Conservation (phyloP, 768 basidiomycete species). For the Hydnomerulius pinastri region DNA sequence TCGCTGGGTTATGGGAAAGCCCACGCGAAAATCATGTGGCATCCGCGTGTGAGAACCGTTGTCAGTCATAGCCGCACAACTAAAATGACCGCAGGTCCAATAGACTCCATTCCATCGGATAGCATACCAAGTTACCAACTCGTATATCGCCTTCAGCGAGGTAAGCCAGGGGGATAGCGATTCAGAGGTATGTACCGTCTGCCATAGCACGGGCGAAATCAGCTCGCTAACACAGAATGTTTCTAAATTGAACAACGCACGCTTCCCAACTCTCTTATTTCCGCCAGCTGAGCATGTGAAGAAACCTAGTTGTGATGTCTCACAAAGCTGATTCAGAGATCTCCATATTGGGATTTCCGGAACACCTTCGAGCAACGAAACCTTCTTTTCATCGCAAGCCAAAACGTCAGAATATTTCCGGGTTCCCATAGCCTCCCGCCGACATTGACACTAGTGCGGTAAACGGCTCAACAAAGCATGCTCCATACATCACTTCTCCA, state of each 20-base stretch:
- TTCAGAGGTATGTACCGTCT: no score
- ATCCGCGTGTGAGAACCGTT: slow-evolving; percentile 6
- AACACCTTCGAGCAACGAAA: slow-evolving; percentile 14
- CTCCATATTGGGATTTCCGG: not conserved
- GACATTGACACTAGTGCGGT: no score
- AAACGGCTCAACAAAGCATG: no score
- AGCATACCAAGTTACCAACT: not conserved
- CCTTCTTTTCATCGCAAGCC: slow-evolving; percentile 16
- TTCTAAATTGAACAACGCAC: slow-evolving; percentile 2
- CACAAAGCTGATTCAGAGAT: not conserved
- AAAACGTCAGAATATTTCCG: not conserved
- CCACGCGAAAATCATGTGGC: slow-evolving; percentile 17
- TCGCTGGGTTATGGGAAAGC: slow-evolving; percentile 12
- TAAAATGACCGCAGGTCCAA: no score
- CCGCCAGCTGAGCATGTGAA: slow-evolving; percentile 9
- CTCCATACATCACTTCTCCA: not conserved
- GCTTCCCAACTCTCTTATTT: slow-evolving; percentile 8
- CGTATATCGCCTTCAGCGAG: no score
- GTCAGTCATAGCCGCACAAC: no score
- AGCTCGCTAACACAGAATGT: not conserved
- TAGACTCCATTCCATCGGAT: no score
- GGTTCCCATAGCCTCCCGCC: not conserved
- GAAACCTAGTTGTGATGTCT: not conserved
- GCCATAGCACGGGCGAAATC: no score
- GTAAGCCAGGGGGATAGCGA: not conserved